phyloP scores from a whole-genome alignment of 2,329 filamentous ascomycete species.

The Zelopaecilomyces penicillatus region DNA sequence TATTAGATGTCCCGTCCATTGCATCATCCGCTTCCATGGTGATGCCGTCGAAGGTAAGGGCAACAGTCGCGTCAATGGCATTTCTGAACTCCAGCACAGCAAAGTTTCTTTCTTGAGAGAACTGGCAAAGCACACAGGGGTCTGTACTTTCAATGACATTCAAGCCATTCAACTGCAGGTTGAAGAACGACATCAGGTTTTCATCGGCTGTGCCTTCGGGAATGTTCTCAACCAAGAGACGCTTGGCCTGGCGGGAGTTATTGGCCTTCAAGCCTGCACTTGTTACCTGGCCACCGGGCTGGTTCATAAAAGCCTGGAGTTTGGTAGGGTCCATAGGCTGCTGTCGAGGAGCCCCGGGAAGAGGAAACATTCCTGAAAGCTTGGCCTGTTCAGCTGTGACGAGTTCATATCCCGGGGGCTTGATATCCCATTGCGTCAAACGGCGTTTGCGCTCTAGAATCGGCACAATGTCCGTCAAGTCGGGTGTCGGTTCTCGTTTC shows the following conservation, averaged over 20 bases:
- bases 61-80: constrained; percentile 80
- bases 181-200: constrained; percentile 75
- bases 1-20: constrained; percentile 42
- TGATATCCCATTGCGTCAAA: constrained; percentile 98
- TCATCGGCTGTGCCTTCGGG: constrained; percentile 69
- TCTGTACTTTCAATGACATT: constrained; percentile 81
- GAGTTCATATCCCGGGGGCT: constrained; percentile 94
- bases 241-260: constrained; percentile 89
- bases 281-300: constrained; percentile 62
- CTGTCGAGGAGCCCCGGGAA: constrained; percentile 89
- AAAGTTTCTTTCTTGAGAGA: constrained; percentile 71
- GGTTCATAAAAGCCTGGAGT: constrained; percentile 91
- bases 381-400: constrained; percentile 98
- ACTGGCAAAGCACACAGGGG: constrained; percentile 74
- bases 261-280: constrained; percentile 81
- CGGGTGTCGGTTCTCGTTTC: constrained; percentile 91
- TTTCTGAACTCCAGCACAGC: constrained; percentile 88
- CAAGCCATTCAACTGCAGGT: constrained; percentile 90
- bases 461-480: constrained; percentile 78
- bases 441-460: constrained; percentile 82
- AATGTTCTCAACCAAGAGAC: constrained; percentile 80
- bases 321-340: constrained; percentile 92
- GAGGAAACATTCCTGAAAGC: constrained; percentile 96
- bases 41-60: constrained; percentile 81
- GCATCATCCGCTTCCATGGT: constrained; percentile 69